Evolutionary conservation across 2,329 filamentous ascomycete genomes (phyloP), one percentile per base, ranked within the genome.

Genomic region (Verticillium tricorpus): DNA sequence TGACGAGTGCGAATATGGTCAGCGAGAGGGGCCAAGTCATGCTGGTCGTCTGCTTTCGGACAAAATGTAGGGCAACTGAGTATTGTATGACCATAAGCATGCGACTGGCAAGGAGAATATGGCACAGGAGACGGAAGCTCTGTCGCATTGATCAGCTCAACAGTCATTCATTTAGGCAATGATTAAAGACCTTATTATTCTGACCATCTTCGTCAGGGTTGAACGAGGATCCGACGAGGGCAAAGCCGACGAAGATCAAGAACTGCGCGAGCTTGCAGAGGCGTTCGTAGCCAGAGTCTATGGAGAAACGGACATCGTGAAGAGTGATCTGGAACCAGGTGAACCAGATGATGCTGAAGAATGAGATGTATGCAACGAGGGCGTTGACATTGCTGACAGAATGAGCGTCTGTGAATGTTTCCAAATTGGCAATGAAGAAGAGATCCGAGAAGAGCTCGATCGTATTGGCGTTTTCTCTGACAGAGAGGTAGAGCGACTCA

Each of bases 351-450:
- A 87, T 74, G 50, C 80, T 73, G 68, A 86, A 80, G 70, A 83
- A 85, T 52, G 83, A 76, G 59, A 84, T 74, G 68, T 85, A 82
- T 39, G 79, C 67, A 37, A 68, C 68, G 2, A 79, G 64, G 5
- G 63, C 63, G 35, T 52, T 22, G 17, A 73, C 60, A 64, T 82
- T 79, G 66, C 83, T 84, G 64, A 86, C 84, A 52, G 85, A 81
- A 65, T 84, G 80, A 5, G 78, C 76, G 9, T 76, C 76, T 4
- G 82, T 84, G 65, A 87, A 86, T 0, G 82, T 85, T 2, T 83
- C 82, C 35, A 87, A 69, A 65, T 87, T 87, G 22, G 82, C 84
- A 19, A 86, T 83, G 62, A 87, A 85, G 67, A 86, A 86, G 0
- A 87, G 73, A 69, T 86, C 84, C 67, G 83, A 86, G 68, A 86